Evolutionary conservation across 345 rosid species (phyloP).

Genomic region (Euphorbia peplus): DNA sequence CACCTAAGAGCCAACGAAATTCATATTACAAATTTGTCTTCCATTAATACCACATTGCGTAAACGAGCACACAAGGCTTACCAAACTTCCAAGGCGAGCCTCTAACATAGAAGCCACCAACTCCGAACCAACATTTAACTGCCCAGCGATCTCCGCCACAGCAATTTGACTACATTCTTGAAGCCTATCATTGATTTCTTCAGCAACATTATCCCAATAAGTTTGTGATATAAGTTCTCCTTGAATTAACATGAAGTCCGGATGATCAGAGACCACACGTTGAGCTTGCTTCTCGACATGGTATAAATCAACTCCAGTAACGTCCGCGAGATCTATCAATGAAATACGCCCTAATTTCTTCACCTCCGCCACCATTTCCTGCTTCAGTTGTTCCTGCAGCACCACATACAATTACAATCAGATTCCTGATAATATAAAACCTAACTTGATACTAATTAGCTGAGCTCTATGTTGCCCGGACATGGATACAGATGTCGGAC

Average conservation of each 20-base stretch:
- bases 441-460: too few species aligned
- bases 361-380: slow-evolving; percentile 59
- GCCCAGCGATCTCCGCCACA: slow-evolving; percentile 81
- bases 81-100: slow-evolving; percentile 89
- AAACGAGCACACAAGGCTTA: slow-evolving; percentile 30
- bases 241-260: slow-evolving; percentile 59
- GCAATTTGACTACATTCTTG: slow-evolving; percentile 95
- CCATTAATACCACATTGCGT: background rate
- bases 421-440: background rate
- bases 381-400: slow-evolving; percentile 74
- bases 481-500: too few species aligned
- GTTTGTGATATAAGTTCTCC: slow-evolving; percentile 89
- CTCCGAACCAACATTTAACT: slow-evolving; percentile 83
- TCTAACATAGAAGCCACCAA: slow-evolving; percentile 74
- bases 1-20: slow-evolving; percentile 46
- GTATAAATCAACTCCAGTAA: slow-evolving; percentile 79
- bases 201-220: slow-evolving; percentile 89
- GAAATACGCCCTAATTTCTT: slow-evolving; percentile 76
- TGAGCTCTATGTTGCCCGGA: too few species aligned
- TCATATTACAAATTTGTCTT: slow-evolving; percentile 10
- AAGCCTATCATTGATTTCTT: slow-evolving; percentile 93
- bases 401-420: slow-evolving; percentile 19
- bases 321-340: slow-evolving; percentile 79
- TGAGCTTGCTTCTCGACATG: slow-evolving; percentile 95
- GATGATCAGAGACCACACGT: slow-evolving; percentile 47